Percentiles rank a stretch among this genome's conserved stretches.
phyloP scores from a whole-genome alignment of 202 grass and related monocot genomes.

The Schoenoplectus triqueter region DNA sequence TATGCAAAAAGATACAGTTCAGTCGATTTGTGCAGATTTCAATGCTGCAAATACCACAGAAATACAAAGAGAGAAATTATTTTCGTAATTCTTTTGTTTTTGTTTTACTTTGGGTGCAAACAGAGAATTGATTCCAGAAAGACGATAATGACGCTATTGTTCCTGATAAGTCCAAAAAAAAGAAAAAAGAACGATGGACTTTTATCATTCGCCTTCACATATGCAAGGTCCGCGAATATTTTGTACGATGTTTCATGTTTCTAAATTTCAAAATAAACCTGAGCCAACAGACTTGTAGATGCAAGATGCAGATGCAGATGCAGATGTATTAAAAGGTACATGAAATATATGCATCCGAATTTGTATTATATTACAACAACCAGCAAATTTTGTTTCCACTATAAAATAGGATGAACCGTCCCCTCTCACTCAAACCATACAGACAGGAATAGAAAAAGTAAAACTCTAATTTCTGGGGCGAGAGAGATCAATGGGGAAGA shows the following conservation, averaged over 20 bases:
- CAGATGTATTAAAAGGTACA: too few relatives aligned
- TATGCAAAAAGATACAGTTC: neutral
- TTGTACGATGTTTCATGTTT: neutral
- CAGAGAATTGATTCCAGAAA: neutral
- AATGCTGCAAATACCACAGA: neutral
- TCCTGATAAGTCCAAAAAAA: neutral
- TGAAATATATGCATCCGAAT: neutral
- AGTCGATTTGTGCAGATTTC: neutral
- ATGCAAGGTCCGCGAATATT: slow-evolving; percentile 26
- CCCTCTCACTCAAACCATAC: slow-evolving; percentile 21
- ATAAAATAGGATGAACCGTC: slow-evolving; percentile 33
- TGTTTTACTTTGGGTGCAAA: neutral
- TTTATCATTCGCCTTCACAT: slow-evolving; percentile 17
- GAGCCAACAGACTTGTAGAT: neutral
- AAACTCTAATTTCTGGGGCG: neutral
- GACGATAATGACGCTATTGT: neutral
- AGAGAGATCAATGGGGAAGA: slow-evolving; percentile 20
- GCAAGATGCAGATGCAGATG: too few relatives aligned
- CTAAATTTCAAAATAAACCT: neutral
- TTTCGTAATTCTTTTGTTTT: neutral
- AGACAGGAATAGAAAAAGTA: neutral
- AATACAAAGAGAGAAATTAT: neutral
- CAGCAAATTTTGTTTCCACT: neutral
- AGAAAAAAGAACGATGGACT: slow-evolving; percentile 18
- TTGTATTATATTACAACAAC: neutral